Evolutionary conservation across 495 filamentous ascomycete genomes (phyloP).

Genomic region (Daldinia loculata): DNA sequence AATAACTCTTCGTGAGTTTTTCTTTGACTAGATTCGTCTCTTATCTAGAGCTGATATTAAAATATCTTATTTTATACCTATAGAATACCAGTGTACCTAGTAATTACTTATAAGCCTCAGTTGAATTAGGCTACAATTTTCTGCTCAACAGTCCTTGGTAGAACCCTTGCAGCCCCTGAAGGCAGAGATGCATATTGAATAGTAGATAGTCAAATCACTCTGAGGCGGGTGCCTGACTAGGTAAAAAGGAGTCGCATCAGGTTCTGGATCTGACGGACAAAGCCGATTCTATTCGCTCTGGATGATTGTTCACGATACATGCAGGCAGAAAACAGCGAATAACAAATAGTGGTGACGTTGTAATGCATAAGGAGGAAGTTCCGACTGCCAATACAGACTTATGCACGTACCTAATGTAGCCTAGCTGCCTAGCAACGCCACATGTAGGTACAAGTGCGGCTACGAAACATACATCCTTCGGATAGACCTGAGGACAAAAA

Average conservation of each 20-base stretch:
- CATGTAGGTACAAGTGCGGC: slow-evolving; percentile 1
- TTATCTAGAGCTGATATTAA: too few relatives aligned
- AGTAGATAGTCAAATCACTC: not conserved
- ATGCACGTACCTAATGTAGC: not conserved
- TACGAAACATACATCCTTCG: too few relatives aligned
- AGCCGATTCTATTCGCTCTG: slow-evolving; percentile 34
- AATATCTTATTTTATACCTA: too few relatives aligned
- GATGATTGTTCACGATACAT: slow-evolving; percentile 21
- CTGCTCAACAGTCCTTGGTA: not conserved
- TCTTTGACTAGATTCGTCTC: too few relatives aligned
- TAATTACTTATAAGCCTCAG: too few relatives aligned
- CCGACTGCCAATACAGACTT: not conserved
- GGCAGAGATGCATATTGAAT: slow-evolving; percentile 4
- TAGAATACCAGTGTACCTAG: too few relatives aligned
- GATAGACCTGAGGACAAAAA: not conserved
- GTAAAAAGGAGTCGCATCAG: slow-evolving; percentile 34
- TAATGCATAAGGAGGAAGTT: slow-evolving; percentile 32
- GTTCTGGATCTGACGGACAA: slow-evolving; percentile 32
- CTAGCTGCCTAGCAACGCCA: not conserved
- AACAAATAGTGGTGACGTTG: slow-evolving; percentile 37
- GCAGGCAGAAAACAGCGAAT: slow-evolving; percentile 24
- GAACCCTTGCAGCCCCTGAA: slow-evolving; percentile 21
- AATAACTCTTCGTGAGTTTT: not conserved
- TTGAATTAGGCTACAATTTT: not conserved
- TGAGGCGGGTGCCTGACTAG: slow-evolving; percentile 30